Percentiles rank a stretch among this genome's conserved stretches.
Evolutionary conservation across 106 monocot species (phyloP).

Genomic region (Triglochin maritima): DNA sequence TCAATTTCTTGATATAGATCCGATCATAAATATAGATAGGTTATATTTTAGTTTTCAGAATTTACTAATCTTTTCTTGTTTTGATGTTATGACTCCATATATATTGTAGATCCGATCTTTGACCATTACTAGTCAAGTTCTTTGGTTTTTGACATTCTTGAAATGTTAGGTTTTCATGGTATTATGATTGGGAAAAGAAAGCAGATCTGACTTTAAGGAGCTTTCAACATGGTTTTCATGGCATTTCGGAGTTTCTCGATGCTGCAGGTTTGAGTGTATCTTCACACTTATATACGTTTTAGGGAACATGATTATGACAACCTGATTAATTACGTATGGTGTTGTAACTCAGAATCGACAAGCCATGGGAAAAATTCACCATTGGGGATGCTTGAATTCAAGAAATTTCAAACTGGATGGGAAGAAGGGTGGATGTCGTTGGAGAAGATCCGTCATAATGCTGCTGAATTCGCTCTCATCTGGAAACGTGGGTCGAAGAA

Average conservation of each 20-base stretch:
- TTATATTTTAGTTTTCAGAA: constrained; percentile 4
- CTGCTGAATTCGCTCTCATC: constrained; percentile 46
- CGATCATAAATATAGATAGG: constrained; percentile 41
- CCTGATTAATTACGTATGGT: too few species aligned
- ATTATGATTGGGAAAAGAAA: constrained; percentile 46
- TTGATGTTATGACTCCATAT: too few species aligned
- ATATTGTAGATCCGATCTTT: too few species aligned
- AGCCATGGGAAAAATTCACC: neutral
- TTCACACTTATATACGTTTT: too few species aligned
- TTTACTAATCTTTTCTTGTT: neutral
- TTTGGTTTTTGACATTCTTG: neutral
- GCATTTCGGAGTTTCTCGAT: neutral
- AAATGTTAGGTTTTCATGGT: constrained; percentile 51
- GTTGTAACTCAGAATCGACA: neutral
- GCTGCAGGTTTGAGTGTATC: neutral
- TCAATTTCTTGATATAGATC: constrained; percentile 35
- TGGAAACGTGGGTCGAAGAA: constrained; percentile 56
- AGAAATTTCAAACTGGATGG: constrained; percentile 31
- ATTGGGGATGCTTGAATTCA: constrained; percentile 5
- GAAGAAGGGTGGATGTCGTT: constrained; percentile 46
- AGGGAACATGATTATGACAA: too few species aligned
- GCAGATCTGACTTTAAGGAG: constrained; percentile 11
- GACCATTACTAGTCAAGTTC: too few species aligned
- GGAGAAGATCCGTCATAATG: constrained; percentile 43
- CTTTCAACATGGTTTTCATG: neutral